A percentile compares a stretch with the other conserved stretches of the same genome.
phyloP scores from a whole-genome alignment of 2,329 filamentous ascomycete genomes.

The Curvularia eragrostidis region DNA sequence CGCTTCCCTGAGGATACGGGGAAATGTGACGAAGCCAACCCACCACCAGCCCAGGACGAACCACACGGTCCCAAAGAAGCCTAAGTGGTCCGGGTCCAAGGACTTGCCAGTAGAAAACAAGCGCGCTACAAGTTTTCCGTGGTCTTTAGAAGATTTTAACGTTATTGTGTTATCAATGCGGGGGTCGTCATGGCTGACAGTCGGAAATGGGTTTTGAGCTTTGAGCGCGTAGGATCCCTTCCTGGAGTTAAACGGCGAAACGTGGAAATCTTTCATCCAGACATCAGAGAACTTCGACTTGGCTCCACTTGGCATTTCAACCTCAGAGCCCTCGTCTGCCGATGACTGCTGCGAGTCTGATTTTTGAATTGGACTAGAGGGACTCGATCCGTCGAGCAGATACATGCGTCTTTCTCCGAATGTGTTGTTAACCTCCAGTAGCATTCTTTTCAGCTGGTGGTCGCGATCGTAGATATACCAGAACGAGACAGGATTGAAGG shows the following conservation, averaged over 20 bases:
- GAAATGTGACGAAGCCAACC: constrained; percentile 71
- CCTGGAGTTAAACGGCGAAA: constrained; percentile 73
- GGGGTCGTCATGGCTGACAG: constrained; percentile 34
- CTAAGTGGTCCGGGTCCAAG: constrained; percentile 59
- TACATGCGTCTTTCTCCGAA: constrained; percentile 76
- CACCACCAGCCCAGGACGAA: constrained; percentile 69
- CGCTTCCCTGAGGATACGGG: constrained; percentile 69
- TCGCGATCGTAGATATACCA: constrained; percentile 75
- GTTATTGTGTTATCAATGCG: constrained; percentile 67
- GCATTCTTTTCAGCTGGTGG: constrained; percentile 66
- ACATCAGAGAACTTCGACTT: constrained; percentile 55
- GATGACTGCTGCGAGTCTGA: constrained; percentile 16
- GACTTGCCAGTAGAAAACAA: constrained; percentile 62
- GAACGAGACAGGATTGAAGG: constrained; percentile 78
- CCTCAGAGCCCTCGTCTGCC: constrained; percentile 8
- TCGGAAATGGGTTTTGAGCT: constrained; percentile 55
- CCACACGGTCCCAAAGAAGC: constrained; percentile 49
- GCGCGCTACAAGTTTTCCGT: constrained; percentile 67
- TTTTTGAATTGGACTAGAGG: constrained; percentile 38
- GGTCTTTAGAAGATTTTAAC: constrained; percentile 64
- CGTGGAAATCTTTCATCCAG: constrained; percentile 76
- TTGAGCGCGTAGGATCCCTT: constrained; percentile 57
- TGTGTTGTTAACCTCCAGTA: constrained; percentile 79
- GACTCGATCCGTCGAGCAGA: constrained; percentile 56
- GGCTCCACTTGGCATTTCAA: constrained; percentile 1